A percentile compares a stretch with the other conserved stretches of the same genome.
Conservation (phyloP, 2,329 filamentous ascomycete genomes). For the Cladobotryum protrusum region DNA sequence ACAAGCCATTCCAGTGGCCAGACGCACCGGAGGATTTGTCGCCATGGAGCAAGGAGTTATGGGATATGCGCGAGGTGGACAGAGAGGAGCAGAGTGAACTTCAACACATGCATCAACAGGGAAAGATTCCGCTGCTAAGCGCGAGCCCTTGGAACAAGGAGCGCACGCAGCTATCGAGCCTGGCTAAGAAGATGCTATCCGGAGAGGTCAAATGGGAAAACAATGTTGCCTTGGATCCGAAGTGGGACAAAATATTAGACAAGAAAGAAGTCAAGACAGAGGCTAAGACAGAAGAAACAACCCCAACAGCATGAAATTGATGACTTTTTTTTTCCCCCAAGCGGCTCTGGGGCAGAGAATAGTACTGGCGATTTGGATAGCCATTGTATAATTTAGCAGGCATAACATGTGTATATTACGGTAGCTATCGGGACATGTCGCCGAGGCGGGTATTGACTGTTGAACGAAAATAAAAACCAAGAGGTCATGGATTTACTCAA, state of each 20-base stretch:
- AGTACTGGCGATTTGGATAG: background rate
- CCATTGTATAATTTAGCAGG: constrained; percentile 23
- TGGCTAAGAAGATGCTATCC: constrained; percentile 57
- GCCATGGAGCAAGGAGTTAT: constrained; percentile 59
- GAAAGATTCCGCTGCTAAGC: constrained; percentile 35
- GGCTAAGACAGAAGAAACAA: constrained; percentile 8
- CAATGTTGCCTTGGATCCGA: constrained; percentile 38
- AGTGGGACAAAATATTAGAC: constrained; percentile 35
- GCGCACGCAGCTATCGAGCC: constrained; percentile 48
- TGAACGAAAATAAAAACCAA: background rate
- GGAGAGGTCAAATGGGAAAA: constrained; percentile 57
- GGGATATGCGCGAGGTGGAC: constrained; percentile 45
- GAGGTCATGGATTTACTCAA: background rate
- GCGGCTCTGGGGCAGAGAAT: background rate
- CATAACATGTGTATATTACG: constrained; percentile 28
- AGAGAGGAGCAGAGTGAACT: constrained; percentile 34
- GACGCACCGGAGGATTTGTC: constrained; percentile 55
- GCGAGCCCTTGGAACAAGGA: constrained; percentile 35
- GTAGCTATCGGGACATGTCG: constrained; percentile 13
- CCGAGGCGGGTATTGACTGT: too few relatives aligned
- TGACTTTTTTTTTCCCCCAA: background rate
- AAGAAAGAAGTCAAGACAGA: constrained; percentile 19
- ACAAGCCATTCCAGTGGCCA: constrained; percentile 83
- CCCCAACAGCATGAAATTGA: constrained; percentile 3
- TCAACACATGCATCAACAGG: constrained; percentile 26